Evolutionary conservation across 306 rosid species (phyloP).

Genomic region (Pterocarpus santalinus): DNA sequence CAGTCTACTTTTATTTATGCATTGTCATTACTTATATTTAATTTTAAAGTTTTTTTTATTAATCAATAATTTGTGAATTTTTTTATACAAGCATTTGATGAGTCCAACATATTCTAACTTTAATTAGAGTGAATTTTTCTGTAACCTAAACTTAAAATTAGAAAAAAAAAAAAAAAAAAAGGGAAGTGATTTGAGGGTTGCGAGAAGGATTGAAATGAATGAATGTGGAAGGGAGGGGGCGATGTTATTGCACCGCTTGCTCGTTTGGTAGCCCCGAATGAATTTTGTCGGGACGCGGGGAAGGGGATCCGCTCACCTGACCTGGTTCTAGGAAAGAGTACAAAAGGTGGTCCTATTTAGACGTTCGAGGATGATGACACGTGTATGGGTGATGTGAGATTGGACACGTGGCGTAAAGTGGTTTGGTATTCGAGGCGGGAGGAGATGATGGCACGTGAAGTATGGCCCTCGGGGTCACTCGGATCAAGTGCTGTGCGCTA

Average conservation of each 20-base stretch:
- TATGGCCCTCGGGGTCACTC: not conserved
- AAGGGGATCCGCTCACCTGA: constrained; percentile 47
- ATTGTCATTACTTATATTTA: no score
- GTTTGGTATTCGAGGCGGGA: not conserved
- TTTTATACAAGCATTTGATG: no score
- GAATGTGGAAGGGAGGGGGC: not conserved
- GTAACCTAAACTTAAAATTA: no score
- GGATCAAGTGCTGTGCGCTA: constrained; percentile 39
- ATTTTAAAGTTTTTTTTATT: no score
- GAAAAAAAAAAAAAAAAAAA: no score
- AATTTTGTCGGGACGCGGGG: constrained; percentile 58
- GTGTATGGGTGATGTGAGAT: not conserved
- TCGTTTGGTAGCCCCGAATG: not conserved
- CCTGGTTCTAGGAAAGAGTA: constrained; percentile 49
- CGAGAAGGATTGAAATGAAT: constrained; percentile 32
- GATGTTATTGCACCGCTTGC: not conserved
- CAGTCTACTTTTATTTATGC: no score
- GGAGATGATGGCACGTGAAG: constrained; percentile 47
- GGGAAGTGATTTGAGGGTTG: not conserved
- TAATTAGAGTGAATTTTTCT: no score
- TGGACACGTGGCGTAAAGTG: constrained; percentile 1
- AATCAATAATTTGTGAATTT: no score
- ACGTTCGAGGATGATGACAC: constrained; percentile 49
- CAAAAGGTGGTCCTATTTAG: constrained; percentile 62
- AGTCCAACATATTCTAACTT: no score